Percentiles rank a stretch among this genome's conserved stretches.
These are phyloP conservation scores for Jamesozyma lodderae DNA, from an alignment of 805 yeast species.

Conservation along the genomic window DNA sequence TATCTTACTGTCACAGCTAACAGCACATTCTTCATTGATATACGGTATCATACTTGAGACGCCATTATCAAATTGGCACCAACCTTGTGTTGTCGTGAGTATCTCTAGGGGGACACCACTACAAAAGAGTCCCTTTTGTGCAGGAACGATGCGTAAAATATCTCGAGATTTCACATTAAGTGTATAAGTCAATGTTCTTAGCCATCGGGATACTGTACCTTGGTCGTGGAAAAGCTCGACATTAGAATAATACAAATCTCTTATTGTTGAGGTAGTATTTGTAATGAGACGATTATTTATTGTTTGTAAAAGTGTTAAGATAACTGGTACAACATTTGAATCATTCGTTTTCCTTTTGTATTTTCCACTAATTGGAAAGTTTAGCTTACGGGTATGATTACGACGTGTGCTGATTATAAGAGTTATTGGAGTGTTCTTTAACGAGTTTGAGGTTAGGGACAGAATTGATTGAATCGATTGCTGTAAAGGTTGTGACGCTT, in stretches of 20 bases:
- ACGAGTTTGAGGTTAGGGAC: conserved; percentile 13
- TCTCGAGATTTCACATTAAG: conserved; percentile 31
- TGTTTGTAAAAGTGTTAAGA: conserved; percentile 14
- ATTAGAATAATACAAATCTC: conserved; percentile 59
- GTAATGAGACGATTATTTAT: conserved; percentile 6
- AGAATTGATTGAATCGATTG: conserved; percentile 10
- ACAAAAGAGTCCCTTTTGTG: conserved; percentile 53
- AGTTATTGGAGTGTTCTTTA: conserved; percentile 12
- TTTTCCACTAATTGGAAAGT: conserved; percentile 10
- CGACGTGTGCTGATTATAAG: conserved; percentile 1
- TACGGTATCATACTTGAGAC: conserved; percentile 34
- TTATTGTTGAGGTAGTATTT: conserved; percentile 18
- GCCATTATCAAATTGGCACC: too few relatives aligned
- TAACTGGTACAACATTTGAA: conserved; percentile 10
- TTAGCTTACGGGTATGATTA: neutral
- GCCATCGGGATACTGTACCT: conserved; percentile 32
- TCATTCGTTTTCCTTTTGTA: neutral
- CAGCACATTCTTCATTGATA: conserved; percentile 19
- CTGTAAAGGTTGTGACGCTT: neutral
- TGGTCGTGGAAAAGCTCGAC: conserved; percentile 45
- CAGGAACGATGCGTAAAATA: conserved; percentile 41
- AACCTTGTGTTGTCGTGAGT: too few relatives aligned
- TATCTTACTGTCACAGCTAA: neutral
- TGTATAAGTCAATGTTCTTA: conserved; percentile 33
- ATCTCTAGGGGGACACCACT: conserved; percentile 5